Conservation (phyloP, 31 red algal genomes). For the Bonnemaisonia californica region DNA sequence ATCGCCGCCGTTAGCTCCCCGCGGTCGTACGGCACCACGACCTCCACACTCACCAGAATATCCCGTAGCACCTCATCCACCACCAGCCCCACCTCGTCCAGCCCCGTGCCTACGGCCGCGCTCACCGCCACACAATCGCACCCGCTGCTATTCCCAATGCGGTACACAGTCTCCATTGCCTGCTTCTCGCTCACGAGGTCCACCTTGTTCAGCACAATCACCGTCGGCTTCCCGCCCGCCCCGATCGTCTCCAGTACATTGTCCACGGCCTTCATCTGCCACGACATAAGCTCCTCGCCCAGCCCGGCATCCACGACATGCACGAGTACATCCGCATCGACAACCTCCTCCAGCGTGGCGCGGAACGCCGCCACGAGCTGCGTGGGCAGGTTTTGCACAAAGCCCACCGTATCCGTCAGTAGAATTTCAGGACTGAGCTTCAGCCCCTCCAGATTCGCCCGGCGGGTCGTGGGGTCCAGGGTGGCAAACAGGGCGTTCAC, state of each 20-base stretch:
- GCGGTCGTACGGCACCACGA: slow-evolving; percentile 76
- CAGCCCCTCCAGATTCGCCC: slow-evolving; percentile 68
- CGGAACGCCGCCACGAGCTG: slow-evolving; percentile 93
- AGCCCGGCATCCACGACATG: slow-evolving; percentile 88
- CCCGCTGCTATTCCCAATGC: slow-evolving; percentile 4
- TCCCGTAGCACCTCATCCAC: slow-evolving; percentile 72
- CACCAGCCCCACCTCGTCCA: slow-evolving; percentile 60
- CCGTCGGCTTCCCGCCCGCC: slow-evolving; percentile 75
- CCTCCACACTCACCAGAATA: slow-evolving; percentile 69
- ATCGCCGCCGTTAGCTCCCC: slow-evolving; percentile 71
- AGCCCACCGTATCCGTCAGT: slow-evolving; percentile 96
- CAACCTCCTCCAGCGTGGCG: slow-evolving; percentile 93
- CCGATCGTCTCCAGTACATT: slow-evolving; percentile 75
- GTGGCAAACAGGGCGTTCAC: slow-evolving; percentile 93
- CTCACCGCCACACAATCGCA: slow-evolving; percentile 51
- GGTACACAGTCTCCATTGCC: slow-evolving; percentile 6
- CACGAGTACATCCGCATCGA: slow-evolving; percentile 91
- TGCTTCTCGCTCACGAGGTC: slow-evolving; percentile 49
- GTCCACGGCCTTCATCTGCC: slow-evolving; percentile 84
- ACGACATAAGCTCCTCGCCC: slow-evolving; percentile 38
- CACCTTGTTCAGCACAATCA: slow-evolving; percentile 87
- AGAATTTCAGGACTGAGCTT: slow-evolving; percentile 72
- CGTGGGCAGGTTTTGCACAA: slow-evolving; percentile 96
- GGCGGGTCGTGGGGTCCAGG: slow-evolving; percentile 90
- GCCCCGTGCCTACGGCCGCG: slow-evolving; percentile 62